Base-by-base conservation (phyloP, 176 grass and related monocot species). In the Juncus effusus region DNA sequence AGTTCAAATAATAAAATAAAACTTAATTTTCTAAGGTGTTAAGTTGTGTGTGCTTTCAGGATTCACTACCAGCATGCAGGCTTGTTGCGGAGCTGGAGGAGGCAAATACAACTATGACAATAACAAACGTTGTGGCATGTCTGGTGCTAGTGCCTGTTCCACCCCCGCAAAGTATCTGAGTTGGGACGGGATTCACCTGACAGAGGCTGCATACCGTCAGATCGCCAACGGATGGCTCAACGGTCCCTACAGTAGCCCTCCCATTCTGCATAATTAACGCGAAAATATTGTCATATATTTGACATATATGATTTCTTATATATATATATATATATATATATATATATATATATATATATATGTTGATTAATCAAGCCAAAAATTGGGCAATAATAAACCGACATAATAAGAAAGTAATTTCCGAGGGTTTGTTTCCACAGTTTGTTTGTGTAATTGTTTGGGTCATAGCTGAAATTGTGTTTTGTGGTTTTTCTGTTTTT, bases 131-230 rank as follows among this genome's bases (percentile, higher is more conserved):
- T 96, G 91, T 44, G 84, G 81, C 3, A 84, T 87, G 87, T 2
- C 61, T 3, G 87, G 87, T 6, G 67, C 84, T 0, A 87, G 57
- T 51, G 76, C 87, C 10, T 96, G 91, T 73, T 14, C 60, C 14
- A 49, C 72, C 67, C 86, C 87, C 3, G 10, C 91, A 36, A 61
- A 81, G 15, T 90, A 88, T 50, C 58, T 96, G 13, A 96, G 87
- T 73, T 96, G 91, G 91, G 91, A 96, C 54, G 91, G 87, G 16
- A 96, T 96, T 49, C 91, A 96, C 69, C 70, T 96, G 2, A 96
- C 91, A 3, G 91, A 96, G 78, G 91, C 91, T 50, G 91, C 91
- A 3, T 87, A 96, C 73, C 82, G 65, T 65, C 51, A 83, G 71
- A 90, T 96, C 81, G 78, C 91, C 63, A 72, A 82, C 60, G 91